These are phyloP conservation scores for Nicotiana attenuata DNA, from an alignment of 257 asterid genomes.

Conservation along the genomic window DNA sequence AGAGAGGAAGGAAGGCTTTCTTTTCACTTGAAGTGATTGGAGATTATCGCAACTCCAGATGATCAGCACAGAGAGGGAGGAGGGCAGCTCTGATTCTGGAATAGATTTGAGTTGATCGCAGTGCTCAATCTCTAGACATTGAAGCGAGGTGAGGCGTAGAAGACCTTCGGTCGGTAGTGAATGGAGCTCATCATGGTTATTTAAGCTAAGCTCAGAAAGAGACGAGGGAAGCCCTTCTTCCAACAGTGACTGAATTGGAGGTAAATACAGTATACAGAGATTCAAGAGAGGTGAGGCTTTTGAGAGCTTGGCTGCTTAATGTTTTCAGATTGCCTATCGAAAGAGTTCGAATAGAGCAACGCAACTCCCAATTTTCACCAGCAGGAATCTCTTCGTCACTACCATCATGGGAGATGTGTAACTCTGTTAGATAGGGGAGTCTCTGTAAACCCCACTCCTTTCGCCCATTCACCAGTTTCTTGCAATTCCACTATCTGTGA, in stretches of 20 bases:
- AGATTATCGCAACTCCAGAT: not conserved
- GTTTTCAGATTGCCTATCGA: accelerated
- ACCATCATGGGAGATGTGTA: accelerated
- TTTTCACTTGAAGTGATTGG: not conserved
- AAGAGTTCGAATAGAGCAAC: not conserved
- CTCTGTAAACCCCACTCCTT: not conserved
- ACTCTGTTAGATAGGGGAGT: not conserved
- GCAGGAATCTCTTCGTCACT: not conserved
- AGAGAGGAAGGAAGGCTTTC: not conserved
- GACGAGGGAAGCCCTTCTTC: too few species aligned
- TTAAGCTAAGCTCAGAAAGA: too few species aligned
- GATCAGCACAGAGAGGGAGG: not conserved
- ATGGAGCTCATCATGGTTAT: not conserved
- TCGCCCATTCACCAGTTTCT: not conserved
- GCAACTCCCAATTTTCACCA: not conserved
- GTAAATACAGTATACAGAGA: not conserved
- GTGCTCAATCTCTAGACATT: accelerated
- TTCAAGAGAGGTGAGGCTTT: slow-evolving; percentile 12
- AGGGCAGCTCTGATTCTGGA: not conserved
- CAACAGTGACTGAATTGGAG: not conserved
- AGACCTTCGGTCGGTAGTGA: not conserved
- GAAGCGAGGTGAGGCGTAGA: slow-evolving; percentile 1
- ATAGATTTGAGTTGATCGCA: not conserved
- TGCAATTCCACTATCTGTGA: accelerated
- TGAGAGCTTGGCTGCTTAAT: not conserved